phyloP scores from a whole-genome alignment of 257 asterid species.

The Plantago major region DNA sequence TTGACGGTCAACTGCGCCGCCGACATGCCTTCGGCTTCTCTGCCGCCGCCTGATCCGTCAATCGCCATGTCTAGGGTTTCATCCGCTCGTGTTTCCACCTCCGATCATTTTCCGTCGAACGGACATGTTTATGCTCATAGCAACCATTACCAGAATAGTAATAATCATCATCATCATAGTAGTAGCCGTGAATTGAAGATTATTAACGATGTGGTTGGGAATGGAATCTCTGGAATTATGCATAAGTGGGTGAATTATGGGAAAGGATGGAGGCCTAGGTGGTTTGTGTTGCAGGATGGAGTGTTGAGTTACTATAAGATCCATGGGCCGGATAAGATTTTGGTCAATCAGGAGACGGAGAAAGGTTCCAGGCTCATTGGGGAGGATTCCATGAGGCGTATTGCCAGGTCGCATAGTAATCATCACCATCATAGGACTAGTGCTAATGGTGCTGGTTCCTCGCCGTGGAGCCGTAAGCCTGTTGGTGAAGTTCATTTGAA shows the following conservation, averaged over 20 bases:
- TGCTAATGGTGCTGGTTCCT: constrained; percentile 22
- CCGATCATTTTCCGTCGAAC: too few species aligned
- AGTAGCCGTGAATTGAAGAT: too few species aligned
- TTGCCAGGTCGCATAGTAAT: constrained; percentile 23
- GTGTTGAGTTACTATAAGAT: constrained; percentile 89
- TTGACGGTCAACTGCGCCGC: too few species aligned
- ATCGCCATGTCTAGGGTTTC: too few species aligned
- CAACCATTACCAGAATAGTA: too few species aligned
- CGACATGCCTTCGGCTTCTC: too few species aligned
- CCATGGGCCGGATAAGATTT: constrained; percentile 87
- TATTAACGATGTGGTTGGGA: constrained; percentile 77
- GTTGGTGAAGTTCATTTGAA: constrained; percentile 95
- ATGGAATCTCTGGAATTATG: constrained; percentile 73
- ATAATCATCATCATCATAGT: too few species aligned
- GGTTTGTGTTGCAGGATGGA: constrained; percentile 95
- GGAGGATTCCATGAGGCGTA: constrained; percentile 62
- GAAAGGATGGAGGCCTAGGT: constrained; percentile 92
- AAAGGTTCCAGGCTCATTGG: constrained; percentile 83
- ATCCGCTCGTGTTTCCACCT: too few species aligned
- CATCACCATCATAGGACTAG: constrained; percentile 25
- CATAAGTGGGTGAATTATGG: constrained; percentile 97
- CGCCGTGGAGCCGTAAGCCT: constrained; percentile 49
- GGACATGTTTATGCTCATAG: too few species aligned
- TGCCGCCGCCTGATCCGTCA: too few species aligned
- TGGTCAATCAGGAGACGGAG: constrained; percentile 59